Base-by-base conservation (phyloP, 1,284 basidiomycete genomes). In the Austroboletus rostrupii region DNA sequence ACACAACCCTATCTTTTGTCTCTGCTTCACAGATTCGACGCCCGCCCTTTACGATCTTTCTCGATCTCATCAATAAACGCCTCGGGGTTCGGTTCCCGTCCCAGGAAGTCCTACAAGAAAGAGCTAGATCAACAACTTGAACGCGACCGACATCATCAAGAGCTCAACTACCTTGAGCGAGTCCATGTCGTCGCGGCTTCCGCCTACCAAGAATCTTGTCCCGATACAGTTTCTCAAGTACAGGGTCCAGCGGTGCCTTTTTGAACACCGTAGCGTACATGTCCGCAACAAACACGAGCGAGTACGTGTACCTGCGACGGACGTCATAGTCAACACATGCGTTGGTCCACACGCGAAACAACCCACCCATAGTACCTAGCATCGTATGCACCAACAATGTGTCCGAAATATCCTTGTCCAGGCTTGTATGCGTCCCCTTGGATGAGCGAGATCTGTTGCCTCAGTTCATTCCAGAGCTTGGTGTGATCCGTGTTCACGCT, bases 301-400 rank as follows among this genome's bases (percentile, higher is more conserved):
- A 68, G 35, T 67, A 65, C 31, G 60, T 64, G 33, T 65, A 61
- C 23, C 62, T 61, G 33, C n/a, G n/a, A n/a, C n/a, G n/a, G n/a
- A n/a, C n/a, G n/a, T n/a, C n/a, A n/a, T n/a, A n/a, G n/a, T n/a
- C n/a, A n/a, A n/a, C n/a, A n/a, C n/a, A n/a, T n/a, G n/a, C n/a
- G n/a, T n/a, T n/a, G n/a, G n/a, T n/a, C n/a, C n/a, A n/a, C n/a
- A n/a, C n/a, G n/a, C 16, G 23, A 32, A 10, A 17, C 4, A 5
- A 14, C 59, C 38, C 21, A 84, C 74, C 85, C 87, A 61, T 91
- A 91, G 64, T 90, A 90, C 13, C 88, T 87, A 11, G 85, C 87
- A 58, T 89, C 87, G 57, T 90, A 60, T 17, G 45, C 61, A 35
- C 59, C 50, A 7, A 47, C 50, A 21, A 61, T 65, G 12, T 64